These are phyloP conservation scores for Penicillium subrubescens DNA, from an alignment of 495 filamentous ascomycete genomes.

Conservation along the genomic window DNA sequence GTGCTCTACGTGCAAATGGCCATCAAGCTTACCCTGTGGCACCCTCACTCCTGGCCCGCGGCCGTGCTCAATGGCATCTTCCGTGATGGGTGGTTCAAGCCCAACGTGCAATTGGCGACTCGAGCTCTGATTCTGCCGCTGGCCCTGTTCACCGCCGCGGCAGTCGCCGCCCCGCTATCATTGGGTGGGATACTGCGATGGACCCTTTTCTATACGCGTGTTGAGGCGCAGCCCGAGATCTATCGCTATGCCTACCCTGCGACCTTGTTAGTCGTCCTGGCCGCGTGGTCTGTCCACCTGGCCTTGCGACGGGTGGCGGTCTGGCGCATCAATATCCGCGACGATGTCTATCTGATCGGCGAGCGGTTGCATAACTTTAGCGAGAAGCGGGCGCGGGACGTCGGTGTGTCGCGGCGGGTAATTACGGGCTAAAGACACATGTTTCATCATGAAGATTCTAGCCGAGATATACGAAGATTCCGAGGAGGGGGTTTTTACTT, in stretches of 20 bases:
- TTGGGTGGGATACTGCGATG: conserved; percentile 49
- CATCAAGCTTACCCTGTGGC: conserved; percentile 67
- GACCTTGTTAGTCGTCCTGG: conserved; percentile 51
- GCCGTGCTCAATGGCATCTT: conserved; percentile 74
- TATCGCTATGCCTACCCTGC: conserved; percentile 77
- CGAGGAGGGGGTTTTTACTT: background rate
- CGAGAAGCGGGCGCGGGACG: conserved; percentile 52
- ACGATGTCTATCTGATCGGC: conserved; percentile 96
- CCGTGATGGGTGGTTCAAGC: conserved; percentile 77
- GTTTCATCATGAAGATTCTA: no score
- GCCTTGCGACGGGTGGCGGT: conserved; percentile 57
- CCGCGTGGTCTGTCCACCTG: conserved; percentile 42
- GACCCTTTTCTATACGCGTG: conserved; percentile 41
- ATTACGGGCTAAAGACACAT: conserved; percentile 35
- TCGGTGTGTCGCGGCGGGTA: conserved; percentile 42
- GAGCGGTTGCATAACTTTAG: conserved; percentile 93
- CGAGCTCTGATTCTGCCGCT: conserved; percentile 80
- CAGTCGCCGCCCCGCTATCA: conserved; percentile 60
- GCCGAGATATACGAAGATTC: background rate
- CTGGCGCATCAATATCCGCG: conserved; percentile 82
- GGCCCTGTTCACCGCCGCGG: conserved; percentile 54
- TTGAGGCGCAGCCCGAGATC: conserved; percentile 53
- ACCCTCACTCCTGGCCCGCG: conserved; percentile 67
- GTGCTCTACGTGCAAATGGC: conserved; percentile 88
- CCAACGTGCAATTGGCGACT: conserved; percentile 76